Evolutionary conservation across 2,329 filamentous ascomycete species (phyloP), one percentile per base, ranked within the genome.

Genomic region (Fusarium globosum): DNA sequence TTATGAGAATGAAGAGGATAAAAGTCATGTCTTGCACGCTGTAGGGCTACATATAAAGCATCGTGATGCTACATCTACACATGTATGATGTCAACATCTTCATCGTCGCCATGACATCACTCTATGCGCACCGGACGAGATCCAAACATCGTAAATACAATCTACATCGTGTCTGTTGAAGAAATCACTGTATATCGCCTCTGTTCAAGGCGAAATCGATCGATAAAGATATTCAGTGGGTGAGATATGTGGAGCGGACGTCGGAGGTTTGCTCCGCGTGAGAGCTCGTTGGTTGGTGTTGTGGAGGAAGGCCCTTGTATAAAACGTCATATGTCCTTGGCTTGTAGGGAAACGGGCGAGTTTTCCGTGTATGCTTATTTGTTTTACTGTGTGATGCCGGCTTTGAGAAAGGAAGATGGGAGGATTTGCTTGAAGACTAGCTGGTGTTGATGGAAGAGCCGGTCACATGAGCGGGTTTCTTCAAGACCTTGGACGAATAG

Each of bases 51-150:
- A 58, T 73, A 74, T 73, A 73, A 56, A 61, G 46, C 26, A 30
- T 38, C 39, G 46, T 30, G 42, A 55, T 74, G 15, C 45, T 14
- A 4, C 15, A 38, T 43, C 41, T 48, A 41, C 35, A 48, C 43
- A 49, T 33, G 55, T 60, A 71, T 75, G 72, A 74, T 57, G 51
- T 74, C 68, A 74, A 72, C 33, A 61, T 28, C 20, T 56, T 15
- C 16, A 64, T 56, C 23, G 33, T 66, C 38, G 42, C 52, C 60
- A 74, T 74, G 72, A 74, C 72, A 74, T 74, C 72, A 74, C 52
- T 23, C 43, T 52, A 12, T 30, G 33, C n/a, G 21, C 26, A 0
- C 7, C 16, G 28, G 28, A 41, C 15, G 13, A 72, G 23, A 42
- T 30, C n/a, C 39, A 33, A 23, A 11, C 43, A 62, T 72, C 45